Evolutionary conservation across 129 eudicot species (phyloP), one percentile per base, ranked within the genome.

Genomic region (Lactuca sativa): DNA sequence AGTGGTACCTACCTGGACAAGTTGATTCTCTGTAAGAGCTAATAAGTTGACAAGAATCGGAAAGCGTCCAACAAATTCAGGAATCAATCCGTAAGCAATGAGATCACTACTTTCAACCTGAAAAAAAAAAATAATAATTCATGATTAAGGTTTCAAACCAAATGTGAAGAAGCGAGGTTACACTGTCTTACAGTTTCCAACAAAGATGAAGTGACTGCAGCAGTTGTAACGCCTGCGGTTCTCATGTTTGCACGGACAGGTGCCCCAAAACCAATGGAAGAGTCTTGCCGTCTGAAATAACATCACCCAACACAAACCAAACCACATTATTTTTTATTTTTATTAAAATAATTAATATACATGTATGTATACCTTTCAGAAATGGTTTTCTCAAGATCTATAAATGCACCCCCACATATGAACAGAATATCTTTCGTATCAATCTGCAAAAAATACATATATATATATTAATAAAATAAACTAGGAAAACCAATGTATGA

Each of bases 201-300:
- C 72, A 93, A 85, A 40, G 99, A 83, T 34, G 99, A 93, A 13
- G 97, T 83, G 51, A 93, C 92, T 51, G 88, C 76, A 64, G 97
- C 92, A 53, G 74, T 81, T 36, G 90, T 93, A 56, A 88, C 83
- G 18, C 89, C 88, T 59, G 89, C 85, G 1, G 89, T 79, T 74
- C 99, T 87, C 97, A 93, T 93, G 79, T 93, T 93, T 71, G 99
- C 92, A 60, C 99, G 95, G 38, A 93, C 95, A 33, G 99, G 99
- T 56, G 97, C 99, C 58, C 97, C 99, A 78, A 93, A 93, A 4
- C 99, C 99, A 74, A 93, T 93, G 30, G 99, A 93, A 64, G 99
- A 87, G 58, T 93, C 99, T 67, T 93, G 99, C 2, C 89, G 95
- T 78, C 99, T 93, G 87, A 43, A 78, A 66, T 43, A 16, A 64